A percentile compares a stretch with the other conserved stretches of the same genome.
phyloP scores from a whole-genome alignment of 768 basidiomycete genomes.

The Leccinellum albellum region DNA sequence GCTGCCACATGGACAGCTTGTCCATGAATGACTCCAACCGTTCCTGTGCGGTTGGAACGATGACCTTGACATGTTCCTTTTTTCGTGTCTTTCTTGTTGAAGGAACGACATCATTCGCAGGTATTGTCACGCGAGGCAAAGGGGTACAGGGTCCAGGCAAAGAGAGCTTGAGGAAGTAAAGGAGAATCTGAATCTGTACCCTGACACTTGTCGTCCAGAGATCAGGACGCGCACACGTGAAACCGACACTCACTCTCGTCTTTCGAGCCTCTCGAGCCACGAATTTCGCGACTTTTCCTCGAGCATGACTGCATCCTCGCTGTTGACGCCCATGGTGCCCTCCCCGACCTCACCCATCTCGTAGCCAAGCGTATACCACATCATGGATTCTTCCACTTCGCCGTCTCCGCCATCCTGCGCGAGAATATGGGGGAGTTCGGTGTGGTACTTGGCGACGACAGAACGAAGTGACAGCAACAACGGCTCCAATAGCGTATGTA shows the following conservation, averaged over 20 bases:
- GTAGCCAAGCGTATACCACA: conserved; percentile 70
- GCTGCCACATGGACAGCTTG: conserved; percentile 75
- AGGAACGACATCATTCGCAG: conserved; percentile 22
- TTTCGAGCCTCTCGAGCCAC: conserved; percentile 67
- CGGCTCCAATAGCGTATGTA: conserved; percentile 58
- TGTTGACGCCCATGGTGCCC: conserved; percentile 19
- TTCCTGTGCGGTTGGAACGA: conserved; percentile 38
- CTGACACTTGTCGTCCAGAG: conserved; percentile 35
- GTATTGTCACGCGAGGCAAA: conserved; percentile 29
- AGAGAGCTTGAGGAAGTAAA: conserved; percentile 63
- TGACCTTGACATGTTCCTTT: conserved; percentile 20
- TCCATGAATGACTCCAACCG: conserved; percentile 73
- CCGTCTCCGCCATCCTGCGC: conserved; percentile 56
- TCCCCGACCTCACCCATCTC: conserved; percentile 41
- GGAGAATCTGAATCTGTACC: conserved; percentile 70
- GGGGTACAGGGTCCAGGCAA: conserved; percentile 44
- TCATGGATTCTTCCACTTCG: conserved; percentile 66
- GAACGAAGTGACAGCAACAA: conserved; percentile 58
- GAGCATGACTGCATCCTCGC: conserved; percentile 28
- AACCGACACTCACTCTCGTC: conserved; percentile 51
- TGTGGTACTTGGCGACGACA: conserved; percentile 57
- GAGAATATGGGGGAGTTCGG: conserved; percentile 59
- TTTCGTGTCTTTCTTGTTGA: conserved; percentile 31
- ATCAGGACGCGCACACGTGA: neutral
- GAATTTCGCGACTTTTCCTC: conserved; percentile 51